phyloP scores from a whole-genome alignment of 768 basidiomycete genomes.

The Fomitopsis serialis region DNA sequence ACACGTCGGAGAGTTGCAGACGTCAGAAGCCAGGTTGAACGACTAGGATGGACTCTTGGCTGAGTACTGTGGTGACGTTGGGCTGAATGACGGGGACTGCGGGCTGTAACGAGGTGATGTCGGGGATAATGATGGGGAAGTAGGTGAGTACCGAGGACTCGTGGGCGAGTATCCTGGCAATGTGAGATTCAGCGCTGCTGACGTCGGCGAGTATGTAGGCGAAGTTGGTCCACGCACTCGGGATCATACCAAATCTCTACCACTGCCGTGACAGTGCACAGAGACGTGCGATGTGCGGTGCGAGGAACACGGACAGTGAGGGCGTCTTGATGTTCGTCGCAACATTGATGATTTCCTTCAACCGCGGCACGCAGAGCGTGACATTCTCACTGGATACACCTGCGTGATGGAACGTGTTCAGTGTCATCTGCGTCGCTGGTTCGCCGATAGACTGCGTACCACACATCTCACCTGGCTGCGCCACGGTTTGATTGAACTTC shows the following conservation, averaged over 20 bases:
- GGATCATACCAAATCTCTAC: constrained; percentile 99
- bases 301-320: constrained; percentile 87
- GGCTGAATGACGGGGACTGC: constrained; percentile 86
- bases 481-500: constrained; percentile 91
- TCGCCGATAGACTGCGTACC: constrained; percentile 99
- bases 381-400: constrained; percentile 99
- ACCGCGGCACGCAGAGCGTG: constrained; percentile 96
- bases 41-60: constrained; percentile 89
- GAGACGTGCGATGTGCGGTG: constrained; percentile 74
- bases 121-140: constrained; percentile 80
- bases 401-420: constrained; percentile 99
- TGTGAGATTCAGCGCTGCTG: constrained; percentile 75
- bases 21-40: constrained; percentile 77
- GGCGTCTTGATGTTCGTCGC: constrained; percentile 99
- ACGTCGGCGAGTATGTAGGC: constrained; percentile 86
- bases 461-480: constrained; percentile 97
- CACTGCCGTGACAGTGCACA: constrained; percentile 89
- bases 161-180: constrained; percentile 68
- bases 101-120: constrained; percentile 84
- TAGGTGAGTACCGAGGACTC: constrained; percentile 79
- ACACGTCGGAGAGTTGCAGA: constrained; percentile 53
- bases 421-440: constrained; percentile 98
- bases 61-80: constrained; percentile 85
- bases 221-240: constrained; percentile 61
- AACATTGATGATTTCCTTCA: constrained; percentile 99